Evolutionary conservation across 2,329 filamentous ascomycete species (phyloP), one percentile per base, ranked within the genome.

Genomic region (Polytolypa hystricis): DNA sequence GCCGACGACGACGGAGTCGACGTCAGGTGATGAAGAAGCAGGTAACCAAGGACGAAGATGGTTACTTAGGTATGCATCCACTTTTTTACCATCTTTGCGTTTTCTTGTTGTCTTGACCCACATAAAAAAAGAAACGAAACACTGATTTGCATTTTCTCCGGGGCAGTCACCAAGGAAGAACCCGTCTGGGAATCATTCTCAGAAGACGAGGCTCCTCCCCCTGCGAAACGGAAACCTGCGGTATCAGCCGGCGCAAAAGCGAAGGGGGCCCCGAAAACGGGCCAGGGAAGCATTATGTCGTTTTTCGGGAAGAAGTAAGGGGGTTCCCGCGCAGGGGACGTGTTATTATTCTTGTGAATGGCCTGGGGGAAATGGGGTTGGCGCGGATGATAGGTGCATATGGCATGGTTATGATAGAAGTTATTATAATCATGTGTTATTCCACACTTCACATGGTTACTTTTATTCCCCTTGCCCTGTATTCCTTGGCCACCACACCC

Each of bases 111-210:
- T 11, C 26, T 5, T 7, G n/a, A 8, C 26, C 26, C 26, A 6
- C 11, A 5, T n/a, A 5, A 9, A 5, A 23, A 21, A 15, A 23
- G 2, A 14, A n/a, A 35, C n/a, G n/a, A n/a, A n/a, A n/a, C n/a
- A n/a, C n/a, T n/a, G n/a, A n/a, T n/a, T n/a, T n/a, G n/a, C 19
- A 15, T 21, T 23, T 6, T 8, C 11, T 23, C 27, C 39, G 29
- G 16, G 27, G 26, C 48, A 91, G 87, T 94, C 20, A 94, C 86
- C 2, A 81, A 80, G 46, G 83, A 93, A 59, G 85, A 93, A 53
- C 63, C 73, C 0, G 80, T 71, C 0, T 95, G 87, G 87, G 87
- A 95, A 57, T 89, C 82, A 0, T 94, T 93, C 63, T 93, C 85
- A 0, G 87, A 95, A 55, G 86, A 93, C 45, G 86, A 94, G 46